Evolutionary conservation across 1,284 basidiomycete species (phyloP), one percentile per base, ranked within the genome.

Genomic region (Coniferiporia sulphurascens): DNA sequence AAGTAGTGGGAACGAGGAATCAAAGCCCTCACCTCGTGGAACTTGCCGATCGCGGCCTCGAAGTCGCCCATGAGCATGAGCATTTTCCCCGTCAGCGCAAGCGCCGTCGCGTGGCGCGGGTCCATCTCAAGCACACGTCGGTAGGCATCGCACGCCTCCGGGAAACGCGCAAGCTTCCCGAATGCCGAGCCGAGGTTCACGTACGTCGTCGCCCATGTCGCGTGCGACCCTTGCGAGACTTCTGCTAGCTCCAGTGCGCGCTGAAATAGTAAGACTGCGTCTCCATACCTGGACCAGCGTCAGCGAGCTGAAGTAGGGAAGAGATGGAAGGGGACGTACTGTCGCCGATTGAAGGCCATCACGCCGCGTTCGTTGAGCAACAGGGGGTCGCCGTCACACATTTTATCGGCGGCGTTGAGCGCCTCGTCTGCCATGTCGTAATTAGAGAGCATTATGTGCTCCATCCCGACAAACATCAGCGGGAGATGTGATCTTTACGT

Each of bases 391-490:
- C 83, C 82, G 57, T 88, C 80, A 69, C 93, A 94, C 72, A 96
- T 86, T 1, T 80, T 74, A 62, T 87, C 78, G 1, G 95, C 88
- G 0, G 94, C 91, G 60, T 85, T 78, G 43, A 99, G 79, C 41
- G 95, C 92, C 66, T 98, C 92, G 53, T 91, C 85, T 0, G 97
- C 97, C 38, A 95, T 80, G 15, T 76, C 72, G 60, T 86, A 81
- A 65, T 97, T 94, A 48, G 90, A 91, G 5, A 98, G 79, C 69
- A 91, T 89, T 51, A 99, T 89, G 66, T 99, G 93, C 70, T 99
- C 96, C 93, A 98, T 98, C 1, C 96, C 97, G 52, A 99, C 93
- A 70, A 95, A 99, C 71, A 98, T 85, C 53, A 95, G 78, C 1
- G 97, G 95, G 5, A 99, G 78, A 73, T 98, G 95, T 1, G 94